phyloP scores from a whole-genome alignment of 2,329 filamentous ascomycete genomes.

The Scleromitrula shiraiana region DNA sequence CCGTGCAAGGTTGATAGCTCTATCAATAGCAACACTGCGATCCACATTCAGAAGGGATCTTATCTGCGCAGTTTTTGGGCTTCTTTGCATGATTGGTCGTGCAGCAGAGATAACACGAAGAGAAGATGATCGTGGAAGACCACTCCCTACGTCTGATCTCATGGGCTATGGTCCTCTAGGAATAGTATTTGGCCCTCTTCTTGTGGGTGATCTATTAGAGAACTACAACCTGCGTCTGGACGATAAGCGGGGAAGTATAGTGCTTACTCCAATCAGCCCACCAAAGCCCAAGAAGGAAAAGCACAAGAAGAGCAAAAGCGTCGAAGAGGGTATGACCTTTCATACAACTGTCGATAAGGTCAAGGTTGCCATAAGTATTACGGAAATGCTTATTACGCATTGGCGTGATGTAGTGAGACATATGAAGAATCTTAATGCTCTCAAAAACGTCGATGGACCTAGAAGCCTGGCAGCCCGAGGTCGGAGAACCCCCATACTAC shows the following conservation, averaged over 20 bases:
- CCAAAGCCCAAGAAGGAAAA: conserved; percentile 37
- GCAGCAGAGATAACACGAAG: conserved; percentile 45
- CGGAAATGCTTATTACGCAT: conserved; percentile 58
- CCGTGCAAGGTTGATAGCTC: conserved; percentile 56
- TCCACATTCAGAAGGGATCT: conserved; percentile 54
- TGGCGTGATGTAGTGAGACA: conserved; percentile 58
- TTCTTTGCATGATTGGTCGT: conserved; percentile 53
- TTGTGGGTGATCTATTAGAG: conserved; percentile 50
- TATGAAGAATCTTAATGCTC: conserved; percentile 39
- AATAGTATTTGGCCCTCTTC: conserved; percentile 56
- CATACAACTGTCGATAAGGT: conserved; percentile 43
- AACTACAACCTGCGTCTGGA: conserved; percentile 35
- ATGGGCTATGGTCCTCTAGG: conserved; percentile 59
- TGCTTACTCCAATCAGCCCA: conserved; percentile 28
- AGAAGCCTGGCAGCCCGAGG: conserved; percentile 13
- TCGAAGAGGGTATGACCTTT: conserved; percentile 18
- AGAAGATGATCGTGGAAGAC: conserved; percentile 43
- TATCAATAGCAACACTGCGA: conserved; percentile 51
- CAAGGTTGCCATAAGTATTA: conserved; percentile 48
- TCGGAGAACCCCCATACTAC: conserved; percentile 21
- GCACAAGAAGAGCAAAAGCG: conserved; percentile 28
- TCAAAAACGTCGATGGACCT: conserved; percentile 12
- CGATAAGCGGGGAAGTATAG: conserved; percentile 22
- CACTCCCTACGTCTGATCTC: conserved; percentile 47
- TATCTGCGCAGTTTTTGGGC: conserved; percentile 59